Percentiles rank a stretch among this genome's conserved stretches.
Evolutionary conservation across 2,329 filamentous ascomycete genomes (phyloP).

Genomic region (Magnaporthiopsis incrustans): DNA sequence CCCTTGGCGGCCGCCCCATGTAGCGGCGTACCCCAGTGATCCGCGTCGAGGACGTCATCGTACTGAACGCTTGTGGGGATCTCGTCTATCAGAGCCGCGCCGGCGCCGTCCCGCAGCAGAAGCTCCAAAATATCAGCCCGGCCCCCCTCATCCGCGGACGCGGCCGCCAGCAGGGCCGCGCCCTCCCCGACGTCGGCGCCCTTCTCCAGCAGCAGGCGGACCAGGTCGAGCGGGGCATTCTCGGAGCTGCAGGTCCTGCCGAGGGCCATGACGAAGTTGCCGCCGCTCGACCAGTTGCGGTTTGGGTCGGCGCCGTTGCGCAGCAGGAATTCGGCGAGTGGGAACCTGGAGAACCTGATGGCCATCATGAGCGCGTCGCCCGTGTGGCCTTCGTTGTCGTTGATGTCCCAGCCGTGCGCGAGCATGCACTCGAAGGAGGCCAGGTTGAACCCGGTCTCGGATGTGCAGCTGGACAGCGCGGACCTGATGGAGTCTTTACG

Average conservation of each 20-base stretch:
- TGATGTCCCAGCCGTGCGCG: neutral
- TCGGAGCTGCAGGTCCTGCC: neutral
- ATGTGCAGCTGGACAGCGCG: neutral
- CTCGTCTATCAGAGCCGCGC: neutral
- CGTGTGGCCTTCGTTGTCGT: neutral
- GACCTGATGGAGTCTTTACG: neutral
- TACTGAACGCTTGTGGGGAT: neutral
- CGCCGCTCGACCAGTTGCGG: neutral
- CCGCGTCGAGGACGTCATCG: neutral
- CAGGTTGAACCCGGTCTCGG: neutral
- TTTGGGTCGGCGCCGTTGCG: neutral
- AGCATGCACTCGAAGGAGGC: conserved; percentile 2
- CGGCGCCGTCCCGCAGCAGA: neutral
- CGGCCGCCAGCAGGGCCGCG: conserved; percentile 1
- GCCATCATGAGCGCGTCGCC: conserved; percentile 1
- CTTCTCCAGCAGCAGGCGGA: neutral
- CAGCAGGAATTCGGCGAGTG: neutral
- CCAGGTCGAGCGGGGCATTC: neutral
- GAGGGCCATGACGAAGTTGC: neutral
- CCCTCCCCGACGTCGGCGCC: neutral
- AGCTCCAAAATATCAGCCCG: neutral
- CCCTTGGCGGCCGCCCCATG: neutral
- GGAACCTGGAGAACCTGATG: neutral
- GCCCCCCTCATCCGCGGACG: neutral
- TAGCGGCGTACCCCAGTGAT: neutral